Base-by-base conservation (phyloP, 768 basidiomycete genomes). In the Paxillus rubicundulus region DNA sequence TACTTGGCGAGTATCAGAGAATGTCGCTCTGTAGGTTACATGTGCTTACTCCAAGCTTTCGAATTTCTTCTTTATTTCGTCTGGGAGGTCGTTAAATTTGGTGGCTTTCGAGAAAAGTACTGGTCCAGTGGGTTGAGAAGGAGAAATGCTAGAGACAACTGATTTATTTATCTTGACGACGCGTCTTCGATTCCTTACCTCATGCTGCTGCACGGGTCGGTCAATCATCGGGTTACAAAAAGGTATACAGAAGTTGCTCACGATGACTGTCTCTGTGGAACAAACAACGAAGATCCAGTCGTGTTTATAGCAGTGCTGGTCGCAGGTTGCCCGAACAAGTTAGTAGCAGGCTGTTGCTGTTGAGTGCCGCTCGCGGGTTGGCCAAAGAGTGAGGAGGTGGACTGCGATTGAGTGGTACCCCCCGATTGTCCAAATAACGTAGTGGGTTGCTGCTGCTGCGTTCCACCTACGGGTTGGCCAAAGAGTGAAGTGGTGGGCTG, bases 1-100 rank as follows among this genome's bases (percentile, higher is more conserved):
- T 65, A 50, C 88, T 90, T 54, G 39, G 51, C 38, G 48, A 45
- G 43, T 46, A 62, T 54, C 17, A 60, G 57, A 14, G 36, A 6
- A 18, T 2, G 24, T 33, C n/a, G 9, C 10, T n/a, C 33, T 3
- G 45, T 16, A 20, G 18, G n/a, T 9, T 16, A 42, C 18, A 45
- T 39, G 30, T 16, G 44, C 82, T 52, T 58, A 92, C 90, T 92
- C 90, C 39, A 92, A 79, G 36, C 67, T 65, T 61, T 91, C 90
- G 16, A 92, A 73, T 4, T 69, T 74, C 55, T 70, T 82, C 69
- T 82, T 87, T 18, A 84, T 55, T 2, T 82, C 76, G 46, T 92
- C 89, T 1, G 87, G 84, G 4, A 92, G 69, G 64, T 92, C 90
- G 49, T 92, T 92, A 68, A 90, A 92, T 63, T 89, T 92, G 1